A percentile compares a stretch with the other conserved stretches of the same genome.
These are phyloP conservation scores for Chlorokybus atmophyticus DNA, from an alignment of 139 green algal species.

Conservation along the genomic window DNA sequence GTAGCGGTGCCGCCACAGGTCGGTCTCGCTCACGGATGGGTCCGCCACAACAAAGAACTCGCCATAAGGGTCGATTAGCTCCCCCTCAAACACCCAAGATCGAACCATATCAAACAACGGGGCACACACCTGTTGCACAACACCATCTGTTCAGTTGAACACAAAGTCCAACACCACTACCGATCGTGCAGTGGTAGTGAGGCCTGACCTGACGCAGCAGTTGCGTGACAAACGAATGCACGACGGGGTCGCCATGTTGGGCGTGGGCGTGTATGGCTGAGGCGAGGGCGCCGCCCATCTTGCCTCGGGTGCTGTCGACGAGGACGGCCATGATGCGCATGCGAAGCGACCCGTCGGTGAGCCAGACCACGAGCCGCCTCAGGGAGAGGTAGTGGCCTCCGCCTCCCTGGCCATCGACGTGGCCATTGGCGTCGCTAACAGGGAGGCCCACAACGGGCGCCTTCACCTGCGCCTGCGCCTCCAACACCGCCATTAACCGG, in stretches of 20 bases:
- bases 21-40: slow-evolving; percentile 17
- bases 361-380: slow-evolving; percentile 66
- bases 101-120: slow-evolving; percentile 71
- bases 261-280: slow-evolving; percentile 46
- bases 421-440: too few species aligned
- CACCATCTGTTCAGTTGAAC: too few species aligned
- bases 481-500: slow-evolving; percentile 71
- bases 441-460: too few species aligned
- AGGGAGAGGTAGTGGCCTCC: slow-evolving; percentile 54
- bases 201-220: slow-evolving; percentile 35
- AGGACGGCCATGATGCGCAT: slow-evolving; percentile 66
- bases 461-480: slow-evolving; percentile 41
- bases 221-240: slow-evolving; percentile 34
- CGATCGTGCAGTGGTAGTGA: too few species aligned
- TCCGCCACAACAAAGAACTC: slow-evolving; percentile 70
- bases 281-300: slow-evolving; percentile 52
- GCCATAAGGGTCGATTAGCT: slow-evolving; percentile 47
- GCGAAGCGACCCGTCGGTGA: slow-evolving; percentile 55
- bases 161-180: too few species aligned
- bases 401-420: background rate
- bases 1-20: slow-evolving; percentile 37
- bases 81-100: slow-evolving; percentile 70
- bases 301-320: slow-evolving; percentile 31
- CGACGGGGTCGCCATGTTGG: slow-evolving; percentile 61
- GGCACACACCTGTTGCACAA: slow-evolving; percentile 36